Base-by-base conservation (phyloP, 306 rosid genomes). In the Malus orientalis region DNA sequence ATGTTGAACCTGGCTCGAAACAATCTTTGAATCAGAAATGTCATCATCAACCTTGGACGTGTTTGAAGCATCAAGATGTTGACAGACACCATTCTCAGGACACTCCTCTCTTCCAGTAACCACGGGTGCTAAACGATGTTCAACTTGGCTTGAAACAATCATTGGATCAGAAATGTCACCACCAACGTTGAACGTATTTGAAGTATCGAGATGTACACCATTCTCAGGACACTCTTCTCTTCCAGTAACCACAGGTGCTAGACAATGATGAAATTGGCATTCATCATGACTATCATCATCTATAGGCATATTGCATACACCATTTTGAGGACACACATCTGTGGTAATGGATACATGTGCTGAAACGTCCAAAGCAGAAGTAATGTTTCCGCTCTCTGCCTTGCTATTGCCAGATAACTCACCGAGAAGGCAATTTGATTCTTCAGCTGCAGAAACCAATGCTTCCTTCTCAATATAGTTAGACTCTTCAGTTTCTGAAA, bases 371-470 rank as follows among this genome's bases (percentile, higher is more conserved):
- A 68, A 72, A 51, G 74, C 74, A 80, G 79, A 71, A 51, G 77
- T 61, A 64, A 77, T 68, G 81, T 78, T 80, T 63, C 82, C 80
- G 19, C 66, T 83, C 60, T 82, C 94, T 53, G 64, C 74, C 69
- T 58, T 65, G 74, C 80, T 80, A 69, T 77, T 69, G 76, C 78
- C 74, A 29, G 75, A 53, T 57, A 69, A 57, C 70, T 79, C 81
- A 59, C 71, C 33, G 4, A 42, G 63, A 69, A 33, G 27, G 55
- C 42, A 32, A 14, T 71, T 82, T 47, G 81, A 44, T 75, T 89
- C 93, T 61, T 71, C 78, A 8, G 38, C 80, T 55, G 61, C 68
- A 22, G 53, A 61, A 23, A 80, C 58, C 62, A 65, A 71, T 74
- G 74, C 66, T 81, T 82, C 88, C 68, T 67, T 80, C 51, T 13